A percentile compares a stretch with the other conserved stretches of the same genome.
phyloP scores from a whole-genome alignment of 2,329 filamentous ascomycete species.

The Shiraia sp. region DNA sequence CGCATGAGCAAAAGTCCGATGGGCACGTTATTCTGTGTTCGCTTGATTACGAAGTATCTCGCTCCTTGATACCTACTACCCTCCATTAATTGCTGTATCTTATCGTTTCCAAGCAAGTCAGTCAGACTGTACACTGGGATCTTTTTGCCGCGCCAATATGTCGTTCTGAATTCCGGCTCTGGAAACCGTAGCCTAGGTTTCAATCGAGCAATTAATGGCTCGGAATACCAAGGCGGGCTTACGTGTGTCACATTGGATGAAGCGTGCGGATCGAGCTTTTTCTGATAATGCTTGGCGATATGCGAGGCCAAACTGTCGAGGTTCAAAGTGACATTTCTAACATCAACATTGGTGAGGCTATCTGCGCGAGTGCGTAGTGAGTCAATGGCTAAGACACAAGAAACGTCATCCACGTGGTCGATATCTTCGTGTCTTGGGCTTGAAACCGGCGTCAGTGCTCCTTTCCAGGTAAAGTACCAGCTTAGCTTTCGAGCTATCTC shows the following conservation, averaged over 20 bases:
- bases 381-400: slow-evolving; percentile 30
- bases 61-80: slow-evolving; percentile 25
- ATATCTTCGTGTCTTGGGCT: slow-evolving; percentile 26
- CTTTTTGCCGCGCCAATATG: slow-evolving; percentile 32
- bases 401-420: slow-evolving; percentile 31
- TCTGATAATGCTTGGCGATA: slow-evolving; percentile 15
- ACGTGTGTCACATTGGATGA: slow-evolving; percentile 23
- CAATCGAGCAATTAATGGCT: slow-evolving; percentile 31
- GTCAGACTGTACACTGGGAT: slow-evolving; percentile 41
- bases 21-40: slow-evolving; percentile 31
- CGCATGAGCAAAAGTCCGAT: slow-evolving; percentile 38
- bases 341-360: slow-evolving; percentile 16
- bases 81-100: slow-evolving; percentile 22
- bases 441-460: slow-evolving; percentile 24
- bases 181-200: slow-evolving; percentile 33
- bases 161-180: slow-evolving; percentile 35
- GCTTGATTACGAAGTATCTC: slow-evolving; percentile 34
- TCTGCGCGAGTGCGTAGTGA: slow-evolving; percentile 32
- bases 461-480: slow-evolving; percentile 31
- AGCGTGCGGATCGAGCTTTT: slow-evolving; percentile 31
- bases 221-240: slow-evolving; percentile 31
- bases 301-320: slow-evolving; percentile 29
- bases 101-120: slow-evolving; percentile 40
- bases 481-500: slow-evolving; percentile 44
- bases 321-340: slow-evolving; percentile 18